These are phyloP conservation scores for Rhamnella rubrinervis DNA, from an alignment of 331 rosid species.

Conservation along the genomic window DNA sequence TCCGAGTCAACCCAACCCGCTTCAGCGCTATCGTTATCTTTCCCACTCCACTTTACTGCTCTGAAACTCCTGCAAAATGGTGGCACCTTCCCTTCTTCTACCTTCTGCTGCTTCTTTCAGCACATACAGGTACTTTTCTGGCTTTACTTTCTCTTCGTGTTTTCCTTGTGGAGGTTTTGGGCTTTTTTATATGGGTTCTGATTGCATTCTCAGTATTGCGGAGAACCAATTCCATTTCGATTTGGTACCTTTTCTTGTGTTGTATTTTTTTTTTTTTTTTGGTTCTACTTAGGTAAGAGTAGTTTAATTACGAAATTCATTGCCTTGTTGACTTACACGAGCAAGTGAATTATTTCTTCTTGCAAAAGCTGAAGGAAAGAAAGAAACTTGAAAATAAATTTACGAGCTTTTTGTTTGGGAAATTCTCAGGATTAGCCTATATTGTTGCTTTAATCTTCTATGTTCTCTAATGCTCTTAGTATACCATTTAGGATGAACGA, in stretches of 20 bases:
- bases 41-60: background rate
- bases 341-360: background rate
- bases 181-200: background rate
- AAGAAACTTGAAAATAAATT: background rate
- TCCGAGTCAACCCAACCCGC: slow-evolving; percentile 8
- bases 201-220: background rate
- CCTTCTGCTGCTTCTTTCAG: slow-evolving; percentile 41
- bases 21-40: background rate
- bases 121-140: slow-evolving; percentile 40
- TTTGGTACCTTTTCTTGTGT: background rate
- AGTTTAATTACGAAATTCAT: background rate
- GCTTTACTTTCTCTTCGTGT: background rate
- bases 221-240: background rate
- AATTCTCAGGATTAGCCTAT: background rate
- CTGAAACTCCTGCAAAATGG: slow-evolving; percentile 15
- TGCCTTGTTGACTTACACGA: background rate
- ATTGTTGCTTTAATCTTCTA: background rate
- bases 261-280: background rate
- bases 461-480: slow-evolving; percentile 16
- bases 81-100: slow-evolving; percentile 52
- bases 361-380: background rate
- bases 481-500: slow-evolving; percentile 43
- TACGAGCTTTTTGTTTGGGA: background rate
- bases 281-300: background rate
- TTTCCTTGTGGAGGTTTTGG: background rate